Base-by-base conservation (phyloP, 345 rosid species). In the Moringa oleifera region DNA sequence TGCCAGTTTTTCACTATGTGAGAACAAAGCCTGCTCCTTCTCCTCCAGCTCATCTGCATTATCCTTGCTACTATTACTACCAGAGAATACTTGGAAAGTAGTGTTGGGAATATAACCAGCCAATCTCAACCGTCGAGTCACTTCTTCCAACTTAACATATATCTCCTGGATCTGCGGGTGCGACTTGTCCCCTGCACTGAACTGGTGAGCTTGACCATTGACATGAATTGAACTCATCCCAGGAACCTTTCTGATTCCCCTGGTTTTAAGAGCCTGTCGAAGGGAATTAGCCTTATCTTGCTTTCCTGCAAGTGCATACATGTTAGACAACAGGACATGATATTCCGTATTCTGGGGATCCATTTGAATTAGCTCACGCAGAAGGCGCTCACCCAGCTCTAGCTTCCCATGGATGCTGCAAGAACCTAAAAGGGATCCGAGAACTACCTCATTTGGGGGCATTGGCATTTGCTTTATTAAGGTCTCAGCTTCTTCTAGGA, bases 1-100 rank as follows among this genome's bases (percentile, higher is more conserved):
- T 2, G 97, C 93, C 17, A 88, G 64, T 73, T 88, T 91, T 84
- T 91, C 95, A 58, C 97, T 88, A 55, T 91, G 97, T 12, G 70
- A 63, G 67, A 79, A 79, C 73, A 91, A 20, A 47, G 88, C 93
- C 56, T 77, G 89, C 80, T 88, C 91, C 69, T 83, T 80, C 77
- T 88, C 95, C 71, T 90, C 97, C 66, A 70, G 51, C 60, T 77
- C 78, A 21, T 65, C 79, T n/a, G 63, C 50, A 24, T 23, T 51
- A 24, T 31, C 68, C 51, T 63, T 69, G 46, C 69, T 66, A 15
- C 68, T 52, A 58, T 73, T 66, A 13, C 59, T 64, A 19, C 68
- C 82, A 15, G 59, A 52, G 55, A 80, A 75, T 46, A 78, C 80
- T 56, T 78, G 79, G 25, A 73, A 68, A 53, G 75, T 51, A 9